Percentiles rank a stretch among this genome's conserved stretches.
phyloP scores from a whole-genome alignment of 179 eudicot genomes.

The Beta lomatogona region DNA sequence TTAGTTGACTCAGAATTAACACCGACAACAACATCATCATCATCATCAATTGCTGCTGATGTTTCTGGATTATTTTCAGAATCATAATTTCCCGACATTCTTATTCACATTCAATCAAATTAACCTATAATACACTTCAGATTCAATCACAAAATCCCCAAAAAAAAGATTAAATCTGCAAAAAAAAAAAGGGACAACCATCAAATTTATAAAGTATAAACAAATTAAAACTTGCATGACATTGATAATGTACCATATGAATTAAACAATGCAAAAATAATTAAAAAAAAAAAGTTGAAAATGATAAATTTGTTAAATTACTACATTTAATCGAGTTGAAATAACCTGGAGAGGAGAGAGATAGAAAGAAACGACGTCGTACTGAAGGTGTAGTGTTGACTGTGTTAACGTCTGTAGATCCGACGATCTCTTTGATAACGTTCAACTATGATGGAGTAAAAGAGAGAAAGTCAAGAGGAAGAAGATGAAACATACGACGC shows the following conservation, averaged over 20 bases:
- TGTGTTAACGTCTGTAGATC: constrained; percentile 11
- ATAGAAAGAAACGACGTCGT: constrained; percentile 4
- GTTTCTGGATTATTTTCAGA: constrained; percentile 25
- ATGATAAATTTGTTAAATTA: background rate
- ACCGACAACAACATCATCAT: constrained; percentile 34
- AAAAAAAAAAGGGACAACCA: too few relatives aligned
- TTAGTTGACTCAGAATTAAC: constrained; percentile 29
- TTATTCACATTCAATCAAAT: constrained; percentile 28
- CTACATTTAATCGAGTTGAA: background rate
- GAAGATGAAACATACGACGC: constrained; percentile 28
- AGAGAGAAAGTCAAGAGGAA: constrained; percentile 10
- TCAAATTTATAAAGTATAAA: constrained; percentile 5
- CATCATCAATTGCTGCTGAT: constrained; percentile 22
- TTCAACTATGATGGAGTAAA: background rate
- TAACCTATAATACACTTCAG: constrained; percentile 2
- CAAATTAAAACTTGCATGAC: too few relatives aligned
- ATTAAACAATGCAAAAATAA: background rate
- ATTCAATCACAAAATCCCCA: constrained; percentile 8
- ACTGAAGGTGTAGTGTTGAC: background rate
- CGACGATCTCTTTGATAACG: background rate
- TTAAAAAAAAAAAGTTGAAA: background rate
- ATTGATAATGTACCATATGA: too few relatives aligned
- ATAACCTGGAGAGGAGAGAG: constrained; percentile 2
- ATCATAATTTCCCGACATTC: constrained; percentile 41
- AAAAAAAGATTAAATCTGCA: background rate